Evolutionary conservation across 768 basidiomycete species (phyloP), one percentile per base, ranked within the genome.

Genomic region (Steccherinum ochraceum): DNA sequence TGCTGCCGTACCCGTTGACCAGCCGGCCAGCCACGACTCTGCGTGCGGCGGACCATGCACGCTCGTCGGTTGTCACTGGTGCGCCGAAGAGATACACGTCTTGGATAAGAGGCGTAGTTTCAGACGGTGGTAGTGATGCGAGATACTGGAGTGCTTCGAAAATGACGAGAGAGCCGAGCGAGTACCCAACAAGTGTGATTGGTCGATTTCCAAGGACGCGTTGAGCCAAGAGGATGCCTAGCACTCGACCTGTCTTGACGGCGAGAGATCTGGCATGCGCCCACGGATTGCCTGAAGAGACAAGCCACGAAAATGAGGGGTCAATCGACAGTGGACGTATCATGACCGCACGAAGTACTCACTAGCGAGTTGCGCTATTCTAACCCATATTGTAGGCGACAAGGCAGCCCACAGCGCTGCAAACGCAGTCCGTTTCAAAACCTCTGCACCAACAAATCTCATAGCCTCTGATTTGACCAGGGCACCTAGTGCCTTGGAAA

Each of bases 31-130:
- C 63, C 11, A 75, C 77, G 40, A 81, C 64, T 4, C 78, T 66
- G 2, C 80, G 70, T 18, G 75, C 67, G 24, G 70, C 64, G 1
- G 73, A 52, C 80, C 80, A 83, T 12, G 65, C 56, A 3, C 50
- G 56, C 16, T 61, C 54, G 52, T 77, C 72, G 4, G 68, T 67
- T 7, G 74, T 58, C 1, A 69, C 66, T 2, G 81, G 79, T 2
- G 73, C 69, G 4, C 81, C 80, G 55, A 79, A 79, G 7, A 81
- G 62, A 54, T 67, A 81, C 5, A 78, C 79, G 57, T 80, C 78
- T 50, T 83, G 71, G 19, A 81, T 66, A 18, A 81, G 64, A 50
- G 75, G 70, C 13, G 65, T 55, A 3, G 79, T 78, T 53, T 76
- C 61, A 4, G 67, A 60, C 2, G 76, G 72, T 1, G 71, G 69